Evolutionary conservation across 1,139 yeast species (phyloP), one percentile per base, ranked within the genome.

Genomic region (Geotrichum candidum): DNA sequence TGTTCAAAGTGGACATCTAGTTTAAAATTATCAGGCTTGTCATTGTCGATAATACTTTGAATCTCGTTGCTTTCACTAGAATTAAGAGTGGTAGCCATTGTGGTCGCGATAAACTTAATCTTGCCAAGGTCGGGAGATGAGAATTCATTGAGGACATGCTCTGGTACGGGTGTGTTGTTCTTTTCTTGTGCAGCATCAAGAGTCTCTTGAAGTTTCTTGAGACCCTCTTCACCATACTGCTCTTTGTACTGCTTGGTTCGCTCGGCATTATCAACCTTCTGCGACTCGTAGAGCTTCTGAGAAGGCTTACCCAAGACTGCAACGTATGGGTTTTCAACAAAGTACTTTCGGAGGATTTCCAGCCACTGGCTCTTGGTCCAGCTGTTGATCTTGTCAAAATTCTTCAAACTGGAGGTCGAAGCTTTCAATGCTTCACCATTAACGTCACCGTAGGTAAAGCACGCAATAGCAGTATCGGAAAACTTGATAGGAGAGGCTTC

Each of bases 221-320:
- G 81, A 0, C 96, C 96, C 0, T 79, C 79, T 53, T 79, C 79
- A 15, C 95, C 96, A 60, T 82, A 80, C 48, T 77, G 74, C 1
- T 71, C 74, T 60, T 78, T 80, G 70, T 89, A 84, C 7, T 80
- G 80, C 55, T 79, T 74, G 4, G 81, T 66, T 23, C 86, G 70
- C 41, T 79, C 73, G 64, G 83, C 81, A 61, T 84, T 84, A 22
- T 83, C 84, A 11, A 70, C 67, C 64, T 86, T 86, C 59, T 82
- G 72, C 3, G 73, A 64, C 60, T 81, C 81, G 71, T 89, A 88
- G 59, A 89, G 74, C 29, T 74, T 73, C 7, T 83, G 77, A 3
- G 97, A 90, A 18, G 99, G 98, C 65, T 76, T 81, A 1, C 90
- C 91, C 60, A 90, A 72, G 2, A 92, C 80, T n/a, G 89, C 76